Percentiles rank a stretch among this genome's conserved stretches.
Conservation (phyloP, 192 early-diverging fungal species). For the Piromyces finnis region DNA sequence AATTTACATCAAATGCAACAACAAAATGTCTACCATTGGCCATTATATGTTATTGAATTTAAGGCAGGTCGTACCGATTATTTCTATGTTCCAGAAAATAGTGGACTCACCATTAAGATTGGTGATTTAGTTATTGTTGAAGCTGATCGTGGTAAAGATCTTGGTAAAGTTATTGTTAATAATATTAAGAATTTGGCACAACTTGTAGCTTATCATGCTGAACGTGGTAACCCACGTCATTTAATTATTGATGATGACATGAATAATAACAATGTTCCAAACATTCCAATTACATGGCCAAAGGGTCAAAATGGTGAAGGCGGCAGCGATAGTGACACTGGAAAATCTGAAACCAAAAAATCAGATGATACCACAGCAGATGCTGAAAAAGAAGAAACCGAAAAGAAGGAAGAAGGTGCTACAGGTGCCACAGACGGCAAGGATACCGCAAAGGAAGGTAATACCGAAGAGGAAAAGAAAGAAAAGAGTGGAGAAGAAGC, state of each 20-base stretch:
- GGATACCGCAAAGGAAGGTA: not conserved
- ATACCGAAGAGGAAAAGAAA: not conserved
- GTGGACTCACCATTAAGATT: constrained; percentile 18
- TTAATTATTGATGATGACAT: not conserved
- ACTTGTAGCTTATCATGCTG: constrained; percentile 16
- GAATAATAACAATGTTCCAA: not conserved
- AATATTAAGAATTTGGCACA: constrained; percentile 26
- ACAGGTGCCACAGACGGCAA: too few species aligned
- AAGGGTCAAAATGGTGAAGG: not conserved
- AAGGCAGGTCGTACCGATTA: constrained; percentile 72
- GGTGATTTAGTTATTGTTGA: constrained; percentile 76
- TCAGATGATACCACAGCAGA: not conserved
- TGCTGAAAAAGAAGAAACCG: not conserved
- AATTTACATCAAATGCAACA: constrained; percentile 33
- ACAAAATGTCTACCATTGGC: constrained; percentile 17
- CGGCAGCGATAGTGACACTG: not conserved
- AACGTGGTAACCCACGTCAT: not conserved
- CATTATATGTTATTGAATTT: constrained; percentile 69
- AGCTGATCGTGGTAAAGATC: constrained; percentile 75
- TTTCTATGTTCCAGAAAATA: constrained; percentile 47
- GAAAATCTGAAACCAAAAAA: not conserved
- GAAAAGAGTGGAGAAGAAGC: not conserved
- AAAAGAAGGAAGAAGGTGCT: not conserved
- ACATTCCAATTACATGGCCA: not conserved
- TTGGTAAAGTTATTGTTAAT: constrained; percentile 64